A percentile compares a stretch with the other conserved stretches of the same genome.
phyloP scores from a whole-genome alignment of 169 alveolate genomes.

The Plasmodium vivax region DNA sequence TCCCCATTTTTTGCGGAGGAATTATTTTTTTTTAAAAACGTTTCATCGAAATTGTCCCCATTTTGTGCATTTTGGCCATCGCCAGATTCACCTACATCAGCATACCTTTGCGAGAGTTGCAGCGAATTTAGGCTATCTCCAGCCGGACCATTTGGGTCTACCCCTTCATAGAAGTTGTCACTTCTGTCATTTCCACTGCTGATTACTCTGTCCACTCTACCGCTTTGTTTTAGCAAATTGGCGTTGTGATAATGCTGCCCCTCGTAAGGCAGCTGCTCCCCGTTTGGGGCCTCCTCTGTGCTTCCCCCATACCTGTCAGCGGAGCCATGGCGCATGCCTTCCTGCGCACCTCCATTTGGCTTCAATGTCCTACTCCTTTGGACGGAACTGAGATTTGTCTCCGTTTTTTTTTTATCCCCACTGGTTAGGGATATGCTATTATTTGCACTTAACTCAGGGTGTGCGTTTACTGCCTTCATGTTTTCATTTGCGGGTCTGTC shows the following conservation, averaged over 20 bases:
- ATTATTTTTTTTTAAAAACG: background rate
- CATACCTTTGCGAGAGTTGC: background rate
- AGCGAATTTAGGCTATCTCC: background rate
- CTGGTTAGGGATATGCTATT: background rate
- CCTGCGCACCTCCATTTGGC: background rate
- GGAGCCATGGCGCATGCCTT: background rate
- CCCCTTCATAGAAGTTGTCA: background rate
- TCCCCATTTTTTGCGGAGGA: slow-evolving; percentile 16
- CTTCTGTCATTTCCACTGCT: background rate
- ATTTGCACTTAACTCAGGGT: background rate
- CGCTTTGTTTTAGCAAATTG: background rate
- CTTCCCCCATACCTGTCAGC: background rate
- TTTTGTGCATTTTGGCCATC: background rate
- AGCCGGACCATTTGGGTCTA: background rate
- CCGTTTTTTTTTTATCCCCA: background rate
- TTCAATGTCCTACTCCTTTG: background rate
- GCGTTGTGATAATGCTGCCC: background rate
- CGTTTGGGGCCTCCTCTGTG: background rate
- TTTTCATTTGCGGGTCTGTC: background rate
- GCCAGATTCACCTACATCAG: background rate
- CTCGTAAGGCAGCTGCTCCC: background rate
- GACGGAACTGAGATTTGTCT: background rate
- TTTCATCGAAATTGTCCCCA: background rate
- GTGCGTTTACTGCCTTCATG: background rate
- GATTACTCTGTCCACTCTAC: too few relatives aligned